Conservation (phyloP, 129 eudicot species). For the Tagetes patula region DNA sequence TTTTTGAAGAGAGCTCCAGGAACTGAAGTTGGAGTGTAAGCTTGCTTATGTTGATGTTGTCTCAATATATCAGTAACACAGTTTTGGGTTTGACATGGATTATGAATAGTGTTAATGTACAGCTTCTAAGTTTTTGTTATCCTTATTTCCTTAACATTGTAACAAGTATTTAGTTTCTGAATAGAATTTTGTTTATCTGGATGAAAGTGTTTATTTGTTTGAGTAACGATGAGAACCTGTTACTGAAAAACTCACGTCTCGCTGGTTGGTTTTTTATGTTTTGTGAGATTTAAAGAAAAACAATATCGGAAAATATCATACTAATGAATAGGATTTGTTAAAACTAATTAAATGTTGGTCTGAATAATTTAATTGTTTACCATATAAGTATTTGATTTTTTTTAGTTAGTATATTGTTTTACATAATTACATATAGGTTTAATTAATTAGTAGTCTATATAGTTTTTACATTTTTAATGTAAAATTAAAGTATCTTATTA, state of each 20-base stretch:
- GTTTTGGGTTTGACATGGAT: slow-evolving; percentile 5
- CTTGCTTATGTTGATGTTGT: slow-evolving; percentile 9
- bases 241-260: too few species aligned
- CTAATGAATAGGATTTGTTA: neutral
- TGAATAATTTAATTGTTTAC: neutral
- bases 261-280: too few species aligned
- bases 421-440: too few species aligned
- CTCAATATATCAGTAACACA: slow-evolving; percentile 12
- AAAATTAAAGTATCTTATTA: too few species aligned
- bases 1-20: slow-evolving; percentile 44
- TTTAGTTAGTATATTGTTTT: too few species aligned
- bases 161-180: neutral
- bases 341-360: neutral
- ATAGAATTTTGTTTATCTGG: neutral
- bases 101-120: neutral
- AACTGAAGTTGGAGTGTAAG: slow-evolving; percentile 43
- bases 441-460: too few species aligned
- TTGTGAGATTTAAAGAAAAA: too few species aligned
- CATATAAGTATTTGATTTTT: neutral
- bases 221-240: too few species aligned
- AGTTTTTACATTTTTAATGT: too few species aligned
- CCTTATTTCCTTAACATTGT: neutral
- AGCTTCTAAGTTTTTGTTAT: neutral
- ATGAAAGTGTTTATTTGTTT: neutral
- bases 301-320: neutral